Evolutionary conservation across 345 rosid genomes (phyloP).

Genomic region (Lepidium aucheri): DNA sequence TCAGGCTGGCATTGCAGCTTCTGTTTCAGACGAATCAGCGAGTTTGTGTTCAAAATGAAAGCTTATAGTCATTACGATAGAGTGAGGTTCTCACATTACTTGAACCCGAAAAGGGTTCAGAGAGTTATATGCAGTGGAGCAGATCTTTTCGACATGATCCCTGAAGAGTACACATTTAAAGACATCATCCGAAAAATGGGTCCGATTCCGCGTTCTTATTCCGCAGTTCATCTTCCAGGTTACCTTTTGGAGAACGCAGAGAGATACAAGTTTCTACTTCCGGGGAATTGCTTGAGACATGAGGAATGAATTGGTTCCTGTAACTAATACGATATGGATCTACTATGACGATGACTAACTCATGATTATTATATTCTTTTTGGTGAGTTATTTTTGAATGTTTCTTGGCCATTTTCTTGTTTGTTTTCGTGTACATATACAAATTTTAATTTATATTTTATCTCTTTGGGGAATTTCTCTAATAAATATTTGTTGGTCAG

Average conservation of each 20-base stretch:
- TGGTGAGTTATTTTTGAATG: constrained; percentile 18
- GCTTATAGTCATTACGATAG: constrained; percentile 93
- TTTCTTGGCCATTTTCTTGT: constrained; percentile 15
- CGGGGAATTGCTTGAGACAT: constrained; percentile 56
- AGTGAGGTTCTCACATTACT: constrained; percentile 55
- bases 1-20: constrained; percentile 98
- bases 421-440: constrained; percentile 18
- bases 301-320: constrained; percentile 15
- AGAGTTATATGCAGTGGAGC: constrained; percentile 58
- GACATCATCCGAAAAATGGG: constrained; percentile 72
- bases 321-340: neutral
- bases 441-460: neutral
- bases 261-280: constrained; percentile 51
- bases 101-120: constrained; percentile 62
- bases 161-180: constrained; percentile 68
- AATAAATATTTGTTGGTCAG: neutral
- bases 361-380: constrained; percentile 18
- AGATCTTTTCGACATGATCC: constrained; percentile 69
- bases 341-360: constrained; percentile 2
- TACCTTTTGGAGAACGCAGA: constrained; percentile 54
- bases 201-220: constrained; percentile 65
- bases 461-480: neutral
- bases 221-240: constrained; percentile 61
- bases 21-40: constrained; percentile 55
- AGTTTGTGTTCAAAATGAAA: constrained; percentile 85